Evolutionary conservation across 345 rosid genomes (phyloP).

Genomic region (Nasturtium officinale): DNA sequence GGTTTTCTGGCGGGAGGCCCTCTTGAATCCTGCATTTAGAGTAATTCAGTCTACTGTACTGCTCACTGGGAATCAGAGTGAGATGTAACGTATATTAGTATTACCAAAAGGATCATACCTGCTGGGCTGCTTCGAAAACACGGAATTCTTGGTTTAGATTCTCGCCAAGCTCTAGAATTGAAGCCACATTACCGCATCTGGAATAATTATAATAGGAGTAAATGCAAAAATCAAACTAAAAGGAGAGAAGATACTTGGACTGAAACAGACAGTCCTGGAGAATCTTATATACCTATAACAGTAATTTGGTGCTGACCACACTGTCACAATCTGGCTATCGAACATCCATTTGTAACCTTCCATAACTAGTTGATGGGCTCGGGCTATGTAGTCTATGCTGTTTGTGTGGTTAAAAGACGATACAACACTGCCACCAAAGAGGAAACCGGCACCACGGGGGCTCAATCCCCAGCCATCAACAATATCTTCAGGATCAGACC

Average conservation of each 20-base stretch:
- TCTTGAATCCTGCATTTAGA: constrained; percentile 75
- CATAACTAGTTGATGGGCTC: constrained; percentile 99
- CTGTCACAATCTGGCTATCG: constrained; percentile 88
- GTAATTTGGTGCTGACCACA: constrained; percentile 99
- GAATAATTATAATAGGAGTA: constrained; percentile 29
- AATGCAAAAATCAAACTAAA: constrained; percentile 10
- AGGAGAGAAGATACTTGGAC: neutral
- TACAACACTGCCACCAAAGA: constrained; percentile 92
- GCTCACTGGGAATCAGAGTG: neutral
- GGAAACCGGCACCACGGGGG: constrained; percentile 95
- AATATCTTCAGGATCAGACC: constrained; percentile 99
- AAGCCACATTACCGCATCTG: constrained; percentile 98
- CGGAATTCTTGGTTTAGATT: constrained; percentile 77
- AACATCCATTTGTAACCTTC: constrained; percentile 99
- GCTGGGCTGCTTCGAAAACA: constrained; percentile 96
- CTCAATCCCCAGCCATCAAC: constrained; percentile 99
- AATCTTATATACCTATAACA: constrained; percentile 74
- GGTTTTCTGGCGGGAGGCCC: constrained; percentile 87
- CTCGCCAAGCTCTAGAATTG: constrained; percentile 88
- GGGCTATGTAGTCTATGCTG: constrained; percentile 81
- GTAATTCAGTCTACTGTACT: constrained; percentile 12
- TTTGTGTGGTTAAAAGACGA: constrained; percentile 83
- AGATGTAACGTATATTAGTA: constrained; percentile 4
- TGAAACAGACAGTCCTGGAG: neutral
- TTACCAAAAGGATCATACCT: constrained; percentile 48